phyloP scores from a whole-genome alignment of 192 early-diverging fungal genomes.

The Rhizophagus clarus region DNA sequence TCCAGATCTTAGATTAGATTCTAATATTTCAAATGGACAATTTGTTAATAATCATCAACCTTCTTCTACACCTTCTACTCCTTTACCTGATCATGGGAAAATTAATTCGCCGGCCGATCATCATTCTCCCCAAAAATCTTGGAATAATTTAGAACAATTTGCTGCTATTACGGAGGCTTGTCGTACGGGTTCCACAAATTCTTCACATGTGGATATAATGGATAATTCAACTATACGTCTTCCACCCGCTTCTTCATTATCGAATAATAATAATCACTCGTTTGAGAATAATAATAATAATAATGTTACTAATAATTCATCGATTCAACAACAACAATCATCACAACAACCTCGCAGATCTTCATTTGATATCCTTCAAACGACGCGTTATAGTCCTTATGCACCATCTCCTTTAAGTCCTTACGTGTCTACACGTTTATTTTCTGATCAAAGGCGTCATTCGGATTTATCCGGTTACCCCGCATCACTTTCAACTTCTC shows the following conservation, averaged over 20 bases:
- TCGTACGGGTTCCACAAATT: neutral
- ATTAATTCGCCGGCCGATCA: neutral
- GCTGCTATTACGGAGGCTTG: neutral
- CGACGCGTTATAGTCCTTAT: constrained; percentile 5
- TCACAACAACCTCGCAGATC: constrained; percentile 1
- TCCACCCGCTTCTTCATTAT: neutral
- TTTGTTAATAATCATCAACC: neutral
- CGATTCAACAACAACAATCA: constrained; percentile 16
- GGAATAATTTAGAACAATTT: constrained; percentile 23
- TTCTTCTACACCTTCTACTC: neutral
- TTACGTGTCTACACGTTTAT: neutral
- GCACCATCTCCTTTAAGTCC: neutral
- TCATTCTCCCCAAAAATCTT: neutral
- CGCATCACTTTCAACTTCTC: neutral
- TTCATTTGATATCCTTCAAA: neutral
- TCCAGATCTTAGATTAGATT: neutral
- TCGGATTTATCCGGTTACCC: constrained; percentile 12
- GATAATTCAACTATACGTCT: neutral
- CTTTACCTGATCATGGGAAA: neutral
- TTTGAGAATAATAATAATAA: neutral
- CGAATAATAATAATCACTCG: neutral
- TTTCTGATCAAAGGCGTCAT: constrained; percentile 18
- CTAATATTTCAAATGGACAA: neutral
- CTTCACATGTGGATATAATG: neutral
- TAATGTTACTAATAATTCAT: no score